Evolutionary conservation across 768 basidiomycete genomes (phyloP), one percentile per base, ranked within the genome.

Genomic region (Leccinum broughii): DNA sequence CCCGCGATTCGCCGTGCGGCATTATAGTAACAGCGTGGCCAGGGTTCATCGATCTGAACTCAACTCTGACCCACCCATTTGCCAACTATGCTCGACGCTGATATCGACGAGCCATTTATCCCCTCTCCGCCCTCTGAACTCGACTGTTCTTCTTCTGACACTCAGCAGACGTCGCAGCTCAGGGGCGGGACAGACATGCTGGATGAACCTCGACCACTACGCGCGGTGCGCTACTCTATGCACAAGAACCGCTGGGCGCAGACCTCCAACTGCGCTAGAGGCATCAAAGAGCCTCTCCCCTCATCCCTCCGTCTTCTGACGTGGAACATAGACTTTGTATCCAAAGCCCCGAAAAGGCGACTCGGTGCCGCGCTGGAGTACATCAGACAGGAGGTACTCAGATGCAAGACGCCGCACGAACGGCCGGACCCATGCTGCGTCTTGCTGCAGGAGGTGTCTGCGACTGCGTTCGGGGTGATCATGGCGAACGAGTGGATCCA

Each of bases 251-350:
- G 74, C 6, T 74, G 73, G 73, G 54, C 74, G 55, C 74, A 67
- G 59, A 74, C 72, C 13, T 70, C 73, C 46, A 69, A 75, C 54
- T 75, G 75, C 56, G 73, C 74, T n/a, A 66, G 68, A 59, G 72
- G 72, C 41, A 64, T 74, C 63, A 68, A 68, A 46, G 74, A 76
- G 8, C 68, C 71, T 8, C 70, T 77, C 53, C 81, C 82, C n/a
- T 66, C 77, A 30, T 75, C 75, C 37, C 66, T 91, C 53, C 78
- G 77, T 58, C 70, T 92, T 53, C 70, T 92, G 62, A 85, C 88
- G 30, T 92, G 90, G 90, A 92, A 92, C 71, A 65, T 92, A 56
- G 83, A 88, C 67, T 85, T 81, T 68, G 63, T 68, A 44, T 72
- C 73, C 15, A 63, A 69, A 0, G 64, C 76, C 44, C 68, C 66